Conservation (phyloP, 371 early-diverging fungal species). For the Ordospora pajunii region DNA sequence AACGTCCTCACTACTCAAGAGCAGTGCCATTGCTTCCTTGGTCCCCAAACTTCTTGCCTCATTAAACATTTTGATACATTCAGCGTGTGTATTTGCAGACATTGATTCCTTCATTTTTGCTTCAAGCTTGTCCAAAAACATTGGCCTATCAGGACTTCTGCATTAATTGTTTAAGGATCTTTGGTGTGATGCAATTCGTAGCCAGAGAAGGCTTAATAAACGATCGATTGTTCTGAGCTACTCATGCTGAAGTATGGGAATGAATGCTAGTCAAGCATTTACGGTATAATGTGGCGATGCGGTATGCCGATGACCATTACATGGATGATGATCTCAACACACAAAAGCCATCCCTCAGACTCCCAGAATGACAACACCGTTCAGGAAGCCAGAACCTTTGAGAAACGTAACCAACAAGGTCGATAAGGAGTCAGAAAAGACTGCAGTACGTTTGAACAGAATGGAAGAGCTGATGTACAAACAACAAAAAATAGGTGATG, state of each 20-base stretch:
- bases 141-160: neutral
- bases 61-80: neutral
- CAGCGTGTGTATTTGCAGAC: neutral
- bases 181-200: no score
- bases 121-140: slow-evolving; percentile 2
- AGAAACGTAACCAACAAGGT: slow-evolving; percentile 29
- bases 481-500: slow-evolving; percentile 5
- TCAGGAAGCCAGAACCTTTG: slow-evolving; percentile 42
- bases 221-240: no score
- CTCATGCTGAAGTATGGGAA: no score
- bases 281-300: no score
- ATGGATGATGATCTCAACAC: neutral
- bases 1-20: slow-evolving; percentile 22
- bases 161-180: slow-evolving; percentile 3
- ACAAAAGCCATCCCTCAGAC: slow-evolving; percentile 50
- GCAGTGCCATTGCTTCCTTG: slow-evolving; percentile 15
- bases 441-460: neutral
- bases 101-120: neutral
- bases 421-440: slow-evolving; percentile 4
- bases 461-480: slow-evolving; percentile 15
- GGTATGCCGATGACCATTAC: no score
- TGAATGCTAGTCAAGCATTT: no score
- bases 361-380: slow-evolving; percentile 15
- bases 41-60: slow-evolving; percentile 12
- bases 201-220: no score